Base-by-base conservation (phyloP, 2,329 filamentous ascomycete genomes). In the Monosporascus sp. region DNA sequence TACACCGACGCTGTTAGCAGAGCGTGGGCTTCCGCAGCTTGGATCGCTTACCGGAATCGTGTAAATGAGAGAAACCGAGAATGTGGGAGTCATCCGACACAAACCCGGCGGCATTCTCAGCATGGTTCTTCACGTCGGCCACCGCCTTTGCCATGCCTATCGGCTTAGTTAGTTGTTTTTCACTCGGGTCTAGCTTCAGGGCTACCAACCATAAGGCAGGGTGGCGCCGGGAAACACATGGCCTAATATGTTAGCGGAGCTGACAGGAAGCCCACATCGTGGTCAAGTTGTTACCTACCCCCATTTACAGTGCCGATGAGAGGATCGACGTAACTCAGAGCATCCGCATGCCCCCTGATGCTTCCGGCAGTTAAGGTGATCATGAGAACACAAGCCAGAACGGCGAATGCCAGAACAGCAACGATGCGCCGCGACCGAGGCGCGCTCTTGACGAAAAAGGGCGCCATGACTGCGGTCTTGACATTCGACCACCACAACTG, bases 211-310 rank as follows among this genome's bases (percentile, higher is more conserved):
- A 48, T 68, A 70, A 22, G 67, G 67, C 50, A 70, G 50, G 17
- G 63, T 69, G 20, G 67, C 66, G 2, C 67, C 67, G 1, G 67
- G 65, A 51, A 70, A 70, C 7, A 69, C 66, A 60, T 70, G 67
- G 14, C 67, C 67, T 69, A 28, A 38, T 18, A 9, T 43, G 31
- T 63, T 37, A 64, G 60, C 55, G 41, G 28, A 24, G 14, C n/a
- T 40, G 52, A 54, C 8, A n/a, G 28, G 15, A 46, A 9, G 15
- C 9, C 17, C 24, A 8, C 2, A 28, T n/a, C 41, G 1, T 11
- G 28, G 15, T 48, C 40, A 41, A 18, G 26, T 20, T n/a, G 20
- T 7, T 45, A 43, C 61, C 44, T 43, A 68, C 65, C 65, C 55
- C 65, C 65, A 41, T 68, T 68, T 8, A 62, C 60, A 11, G 65